phyloP scores from a whole-genome alignment of 352 stramenopile species.

The Phytophthora sansomeana region DNA sequence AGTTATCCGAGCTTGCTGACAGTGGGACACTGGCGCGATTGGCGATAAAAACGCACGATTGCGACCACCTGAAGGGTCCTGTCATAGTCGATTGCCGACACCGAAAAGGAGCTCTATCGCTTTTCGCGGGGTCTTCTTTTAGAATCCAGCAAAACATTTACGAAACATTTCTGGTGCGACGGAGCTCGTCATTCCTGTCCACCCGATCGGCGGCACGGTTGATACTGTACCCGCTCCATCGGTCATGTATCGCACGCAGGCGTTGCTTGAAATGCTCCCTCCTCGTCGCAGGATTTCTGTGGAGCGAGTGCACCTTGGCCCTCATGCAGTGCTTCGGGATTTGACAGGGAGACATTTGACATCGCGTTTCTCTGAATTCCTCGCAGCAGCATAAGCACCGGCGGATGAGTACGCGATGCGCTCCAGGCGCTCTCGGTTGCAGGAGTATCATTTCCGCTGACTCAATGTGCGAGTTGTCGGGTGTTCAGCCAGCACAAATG shows the following conservation, averaged over 20 bases:
- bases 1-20: conserved; percentile 9
- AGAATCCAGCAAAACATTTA: conserved; percentile 33
- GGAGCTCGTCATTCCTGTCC: conserved; percentile 7
- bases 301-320: conserved; percentile 4
- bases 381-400: conserved; percentile 10
- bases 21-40: conserved; percentile 24
- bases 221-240: background rate
- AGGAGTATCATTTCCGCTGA: background rate
- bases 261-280: conserved; percentile 8
- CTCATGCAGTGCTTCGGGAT: conserved; percentile 26
- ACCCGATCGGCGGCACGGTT: conserved; percentile 1
- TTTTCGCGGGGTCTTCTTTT: background rate
- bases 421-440: too few relatives aligned
- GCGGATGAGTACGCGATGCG: conserved; percentile 14
- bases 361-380: conserved; percentile 28
- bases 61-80: conserved; percentile 22
- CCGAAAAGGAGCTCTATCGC: background rate
- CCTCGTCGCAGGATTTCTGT: conserved; percentile 29
- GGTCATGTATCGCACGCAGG: conserved; percentile 22
- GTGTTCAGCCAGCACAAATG: conserved; percentile 2
- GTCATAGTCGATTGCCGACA: background rate
- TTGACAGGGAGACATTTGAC: conserved; percentile 37
- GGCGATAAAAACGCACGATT: conserved; percentile 26
- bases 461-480: background rate
- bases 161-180: too few relatives aligned